These are phyloP conservation scores for Tetraselmis striata DNA, from an alignment of 139 green algal genomes.

Conservation along the genomic window DNA sequence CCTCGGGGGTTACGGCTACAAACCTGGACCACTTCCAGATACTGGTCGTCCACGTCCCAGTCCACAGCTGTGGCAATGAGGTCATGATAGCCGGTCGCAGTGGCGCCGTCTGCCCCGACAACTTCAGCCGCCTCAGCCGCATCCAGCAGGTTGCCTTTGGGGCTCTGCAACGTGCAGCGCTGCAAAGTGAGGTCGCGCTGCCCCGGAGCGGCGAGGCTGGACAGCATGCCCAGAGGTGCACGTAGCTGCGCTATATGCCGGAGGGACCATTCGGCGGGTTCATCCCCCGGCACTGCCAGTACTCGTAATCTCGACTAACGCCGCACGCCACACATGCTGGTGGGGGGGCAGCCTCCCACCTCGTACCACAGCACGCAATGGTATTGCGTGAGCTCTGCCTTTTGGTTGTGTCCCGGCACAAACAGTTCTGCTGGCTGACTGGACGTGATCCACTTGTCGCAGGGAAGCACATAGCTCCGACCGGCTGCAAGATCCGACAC, in stretches of 20 bases:
- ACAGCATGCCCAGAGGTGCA: no score
- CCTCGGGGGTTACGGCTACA: no score
- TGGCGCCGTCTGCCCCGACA: not conserved
- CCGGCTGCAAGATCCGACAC: not conserved
- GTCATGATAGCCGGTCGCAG: not conserved
- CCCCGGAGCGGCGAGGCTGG: no score
- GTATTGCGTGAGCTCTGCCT: not conserved
- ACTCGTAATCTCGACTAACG: no score
- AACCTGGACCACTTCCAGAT: not conserved
- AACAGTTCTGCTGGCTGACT: not conserved
- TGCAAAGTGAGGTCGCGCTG: no score
- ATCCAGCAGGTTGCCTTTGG: not conserved
- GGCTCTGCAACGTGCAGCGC: no score
- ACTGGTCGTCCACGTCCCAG: not conserved
- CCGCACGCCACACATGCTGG: no score
- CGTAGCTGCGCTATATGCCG: no score
- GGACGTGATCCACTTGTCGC: not conserved
- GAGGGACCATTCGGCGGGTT: no score
- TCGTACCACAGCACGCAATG: not conserved
- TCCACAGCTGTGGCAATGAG: not conserved
- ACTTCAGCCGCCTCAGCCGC: not conserved
- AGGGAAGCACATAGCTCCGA: not conserved
- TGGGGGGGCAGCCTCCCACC: no score
- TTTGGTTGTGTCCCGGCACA: not conserved
- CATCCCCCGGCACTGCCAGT: no score